Evolutionary conservation across 495 filamentous ascomycete genomes (phyloP), one percentile per base, ranked within the genome.

Genomic region (Neurospora intermedia): DNA sequence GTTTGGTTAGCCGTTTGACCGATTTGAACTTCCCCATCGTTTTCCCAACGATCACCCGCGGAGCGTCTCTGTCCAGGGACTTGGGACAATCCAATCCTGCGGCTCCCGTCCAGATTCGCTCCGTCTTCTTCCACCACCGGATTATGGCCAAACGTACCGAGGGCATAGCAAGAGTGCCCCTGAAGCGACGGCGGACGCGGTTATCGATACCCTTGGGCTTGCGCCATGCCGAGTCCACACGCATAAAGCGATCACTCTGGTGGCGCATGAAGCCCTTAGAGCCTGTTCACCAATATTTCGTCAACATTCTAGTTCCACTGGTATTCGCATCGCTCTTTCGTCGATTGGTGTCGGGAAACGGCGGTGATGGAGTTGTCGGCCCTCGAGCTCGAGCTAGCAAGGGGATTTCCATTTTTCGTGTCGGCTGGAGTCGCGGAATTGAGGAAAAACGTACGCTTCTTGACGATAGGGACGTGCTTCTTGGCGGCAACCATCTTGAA

Each of bases 191-290:
- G 78, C 93, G 89, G 81, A 95, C 93, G 73, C 90, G 85, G 80
- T 82, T 82, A 76, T 99, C 96, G 85, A 99, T 99, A 91, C 96
- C 96, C 90, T 98, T 99, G 71, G 96, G 96, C 89, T 99, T 99
- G 86, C 96, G 92, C 96, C 96, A 99, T 83, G 87, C 90, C 54
- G 91, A 82, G 81, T 87, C 89, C 73, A 98, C 89, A 81, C 94
- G 90, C 86, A 90, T 97, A 89, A 96, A 99, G 82, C 89, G 90
- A 86, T 98, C 96, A 85, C 89, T 92, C 90, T 99, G 96, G 87
- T 98, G 96, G 81, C 96, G 94, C 85, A 89, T 90, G 90, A 97
- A 97, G 84, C 85, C 87, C 89, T 92, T 93, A 78, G 92, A 94
- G 87, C 90, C 92, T 96, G 79, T 78, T 80, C 69, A 77, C 77